Conservation (phyloP, 768 basidiomycete species). For the Russula sp. region DNA sequence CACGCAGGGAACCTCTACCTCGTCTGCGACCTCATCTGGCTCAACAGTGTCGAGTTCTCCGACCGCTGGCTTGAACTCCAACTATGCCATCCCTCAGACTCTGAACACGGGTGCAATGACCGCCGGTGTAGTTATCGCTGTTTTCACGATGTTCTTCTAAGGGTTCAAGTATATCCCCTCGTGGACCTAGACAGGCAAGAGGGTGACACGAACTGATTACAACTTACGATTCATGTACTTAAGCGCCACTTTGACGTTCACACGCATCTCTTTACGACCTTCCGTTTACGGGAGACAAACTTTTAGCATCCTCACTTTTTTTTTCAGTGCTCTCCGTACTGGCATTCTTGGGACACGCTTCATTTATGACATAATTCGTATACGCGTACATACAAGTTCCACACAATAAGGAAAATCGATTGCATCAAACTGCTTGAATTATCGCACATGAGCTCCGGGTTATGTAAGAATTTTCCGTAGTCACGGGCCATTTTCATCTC, state of each 20-base stretch:
- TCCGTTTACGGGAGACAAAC: background rate
- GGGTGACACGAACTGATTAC: background rate
- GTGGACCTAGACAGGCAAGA: background rate
- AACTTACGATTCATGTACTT: background rate
- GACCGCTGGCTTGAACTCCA: background rate
- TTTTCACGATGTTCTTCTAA: background rate
- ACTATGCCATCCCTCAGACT: background rate
- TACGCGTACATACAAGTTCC: background rate
- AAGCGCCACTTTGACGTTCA: background rate
- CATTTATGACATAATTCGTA: background rate
- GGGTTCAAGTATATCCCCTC: background rate
- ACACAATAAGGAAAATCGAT: background rate
- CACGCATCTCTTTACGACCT: background rate
- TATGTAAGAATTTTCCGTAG: background rate
- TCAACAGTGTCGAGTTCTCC: background rate
- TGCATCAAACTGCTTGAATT: background rate
- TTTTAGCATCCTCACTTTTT: background rate
- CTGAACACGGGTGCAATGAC: background rate
- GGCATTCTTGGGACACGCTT: background rate
- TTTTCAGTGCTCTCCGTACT: background rate
- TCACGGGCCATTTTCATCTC: too few species aligned
- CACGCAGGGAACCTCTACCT: background rate
- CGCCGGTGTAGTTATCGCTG: background rate
- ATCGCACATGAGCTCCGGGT: background rate
- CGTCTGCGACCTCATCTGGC: background rate